Evolutionary conservation across 2,329 filamentous ascomycete species (phyloP), one percentile per base, ranked within the genome.

Genomic region (Sporothrix humicola): DNA sequence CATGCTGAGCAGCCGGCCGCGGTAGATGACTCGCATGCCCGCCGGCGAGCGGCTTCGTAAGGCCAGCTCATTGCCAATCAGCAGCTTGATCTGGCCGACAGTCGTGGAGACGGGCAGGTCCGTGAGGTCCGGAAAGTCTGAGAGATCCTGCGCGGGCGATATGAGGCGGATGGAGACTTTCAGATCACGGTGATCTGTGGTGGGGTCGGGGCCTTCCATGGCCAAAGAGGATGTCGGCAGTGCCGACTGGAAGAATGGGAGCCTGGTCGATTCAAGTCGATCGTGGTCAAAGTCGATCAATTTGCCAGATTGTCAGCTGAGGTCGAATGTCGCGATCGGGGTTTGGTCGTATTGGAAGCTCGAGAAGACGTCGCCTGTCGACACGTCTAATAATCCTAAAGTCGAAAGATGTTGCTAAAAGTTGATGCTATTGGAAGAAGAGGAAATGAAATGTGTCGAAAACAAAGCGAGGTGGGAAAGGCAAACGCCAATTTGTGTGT

Each of bases 21-120:
- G 73, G 66, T 76, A 75, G n/a, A 77, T 77, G 26, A 77, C 37
- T 0, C 76, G 75, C 61, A 77, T 68, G 42, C 74, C 75, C 12
- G 20, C 13, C 17, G 54, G 7, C 13, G 73, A 73, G 48, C 61
- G 73, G 10, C 52, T 63, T 2, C 75, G 74, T 3, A 46, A 17
- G 0, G 68, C 31, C 7, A 77, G 44, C 26, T 76, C 66, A 1
- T 26, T 50, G 15, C 66, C 74, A 23, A 75, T 72, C n/a, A 66
- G 65, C 10, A 17, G 15, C 50, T 72, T 73, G 20, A 76, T 42
- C 66, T 73, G 71, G 3, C 73, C 73, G 12, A 76, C 61, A 1
- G 73, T 75, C 1, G 74, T 73, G 2, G 73, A 71, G 2, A 58
- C 50, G 2, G 72, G 48, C 12, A 76, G 54, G 23, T 69, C 44